phyloP scores from a whole-genome alignment of 805 yeast genomes.

The Wickerhamiella azymoides region DNA sequence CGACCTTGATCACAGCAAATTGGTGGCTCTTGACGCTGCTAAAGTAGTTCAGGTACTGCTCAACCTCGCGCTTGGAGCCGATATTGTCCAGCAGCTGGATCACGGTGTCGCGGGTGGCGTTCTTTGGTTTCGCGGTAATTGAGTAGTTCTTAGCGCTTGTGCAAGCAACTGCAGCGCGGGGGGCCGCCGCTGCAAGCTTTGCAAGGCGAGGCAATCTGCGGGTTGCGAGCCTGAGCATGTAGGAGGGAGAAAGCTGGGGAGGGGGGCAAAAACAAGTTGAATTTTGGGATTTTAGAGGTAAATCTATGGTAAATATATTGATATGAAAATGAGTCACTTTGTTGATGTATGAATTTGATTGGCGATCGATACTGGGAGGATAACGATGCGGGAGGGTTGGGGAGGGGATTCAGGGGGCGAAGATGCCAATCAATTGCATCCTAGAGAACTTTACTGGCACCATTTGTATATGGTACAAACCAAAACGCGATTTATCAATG shows the following conservation, averaged over 20 bases:
- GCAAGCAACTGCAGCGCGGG: background rate
- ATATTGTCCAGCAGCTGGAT: constrained; percentile 89
- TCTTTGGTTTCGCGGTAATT: background rate
- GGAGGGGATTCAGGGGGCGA: too few relatives aligned
- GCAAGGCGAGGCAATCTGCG: background rate
- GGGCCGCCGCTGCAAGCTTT: background rate
- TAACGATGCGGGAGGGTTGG: too few relatives aligned
- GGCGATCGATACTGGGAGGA: too few relatives aligned
- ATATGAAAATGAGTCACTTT: too few relatives aligned
- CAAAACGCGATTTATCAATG: too few relatives aligned
- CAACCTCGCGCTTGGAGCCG: constrained; percentile 95
- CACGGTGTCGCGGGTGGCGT: constrained; percentile 76
- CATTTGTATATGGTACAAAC: too few relatives aligned
- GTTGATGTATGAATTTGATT: too few relatives aligned
- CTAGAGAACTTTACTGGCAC: too few relatives aligned
- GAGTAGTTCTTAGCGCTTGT: background rate
- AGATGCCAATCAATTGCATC: too few relatives aligned
- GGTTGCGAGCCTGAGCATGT: background rate
- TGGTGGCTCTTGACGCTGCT: constrained; percentile 85
- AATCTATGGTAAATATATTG: background rate
- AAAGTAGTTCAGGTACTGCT: constrained; percentile 90
- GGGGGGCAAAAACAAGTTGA: background rate
- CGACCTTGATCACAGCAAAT: constrained; percentile 96
- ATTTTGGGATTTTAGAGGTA: background rate
- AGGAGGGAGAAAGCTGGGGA: background rate